phyloP scores from a whole-genome alignment of 352 stramenopile species.

The Thraustochytrium striatum region DNA sequence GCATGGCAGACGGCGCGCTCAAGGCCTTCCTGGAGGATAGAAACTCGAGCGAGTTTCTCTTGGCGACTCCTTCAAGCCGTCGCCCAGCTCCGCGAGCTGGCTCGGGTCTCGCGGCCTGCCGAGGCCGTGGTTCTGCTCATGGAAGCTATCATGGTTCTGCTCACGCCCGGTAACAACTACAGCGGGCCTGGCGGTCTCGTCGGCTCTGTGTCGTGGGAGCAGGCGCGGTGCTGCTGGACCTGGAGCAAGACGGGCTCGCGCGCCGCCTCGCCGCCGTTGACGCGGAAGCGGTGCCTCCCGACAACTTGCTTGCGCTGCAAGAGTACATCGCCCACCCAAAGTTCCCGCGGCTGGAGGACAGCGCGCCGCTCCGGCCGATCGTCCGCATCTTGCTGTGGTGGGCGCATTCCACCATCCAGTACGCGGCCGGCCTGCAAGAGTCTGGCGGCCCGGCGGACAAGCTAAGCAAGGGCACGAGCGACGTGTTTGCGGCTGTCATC shows the following conservation, averaged over 20 bases:
- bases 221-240: constrained; percentile 56
- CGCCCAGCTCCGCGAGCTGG: constrained; percentile 57
- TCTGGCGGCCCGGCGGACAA: not conserved
- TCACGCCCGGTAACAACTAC: constrained; percentile 69
- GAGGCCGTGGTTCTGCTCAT: constrained; percentile 65
- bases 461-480: not conserved
- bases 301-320: constrained; percentile 64
- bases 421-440: constrained; percentile 4
- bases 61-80: constrained; percentile 28
- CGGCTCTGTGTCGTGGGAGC: constrained; percentile 65
- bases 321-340: constrained; percentile 43
- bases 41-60: constrained; percentile 36
- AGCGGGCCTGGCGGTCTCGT: constrained; percentile 58
- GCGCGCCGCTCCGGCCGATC: not conserved
- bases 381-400: constrained; percentile 19
- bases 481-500: constrained; percentile 34
- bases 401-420: not conserved
- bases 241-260: constrained; percentile 59
- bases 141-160: constrained; percentile 69
- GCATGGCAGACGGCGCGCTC: not conserved
- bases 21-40: constrained; percentile 26
- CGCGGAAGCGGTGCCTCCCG: constrained; percentile 56
- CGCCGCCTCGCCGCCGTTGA: constrained; percentile 60
- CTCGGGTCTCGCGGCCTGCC: constrained; percentile 8
- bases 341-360: constrained; percentile 13